Base-by-base conservation (phyloP, 1,284 basidiomycete genomes). In the Vanrija pseudolonga region DNA sequence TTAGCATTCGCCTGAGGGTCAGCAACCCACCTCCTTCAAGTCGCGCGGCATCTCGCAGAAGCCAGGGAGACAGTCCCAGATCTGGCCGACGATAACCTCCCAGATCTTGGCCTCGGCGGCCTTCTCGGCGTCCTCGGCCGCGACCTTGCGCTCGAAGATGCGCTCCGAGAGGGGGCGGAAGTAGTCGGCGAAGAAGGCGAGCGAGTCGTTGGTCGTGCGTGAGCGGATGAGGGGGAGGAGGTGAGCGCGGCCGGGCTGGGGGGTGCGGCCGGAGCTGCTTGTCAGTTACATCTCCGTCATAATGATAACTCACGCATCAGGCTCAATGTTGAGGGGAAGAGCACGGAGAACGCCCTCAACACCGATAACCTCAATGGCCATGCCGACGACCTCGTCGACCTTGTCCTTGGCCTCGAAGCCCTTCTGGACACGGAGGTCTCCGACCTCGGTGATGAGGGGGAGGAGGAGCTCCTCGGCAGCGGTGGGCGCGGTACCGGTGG, bases 81-180 rank as follows among this genome's bases (percentile, higher is more conserved):
- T 85, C 75, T 98, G 95, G 28, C 88, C 85, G 38, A 96, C 86
- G 32, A 98, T 81, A 11, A 95, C 91, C 64, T 85, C 88, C 88
- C 90, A 97, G 45, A 97, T 85, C 76, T 98, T 98, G 18, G 88
- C 89, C 75, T 98, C 93, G 6, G 90, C 84, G 45, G 80, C 80
- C 45, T 86, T 84, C 14, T 83, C 84, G 45, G 84, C 85, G 4
- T 80, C 77, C 58, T 89, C 87, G 0, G 89, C 87, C 6, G 81
- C 84, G 37, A 74, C 85, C 73, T 94, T 87, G 47, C 90, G 78
- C 65, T 90, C 84, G 69, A 98, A 98, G 82, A 98, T 86, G 39
- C 86, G 83, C 74, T 97, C 94, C 39, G 91, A 96, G 37, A 98
- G 78, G 15, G 96, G 93, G 8, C 98, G 88, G 63, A 98, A 95